Evolutionary conservation across 441 rosid species (phyloP).

Genomic region (Pelargonium myrrhifolium): DNA sequence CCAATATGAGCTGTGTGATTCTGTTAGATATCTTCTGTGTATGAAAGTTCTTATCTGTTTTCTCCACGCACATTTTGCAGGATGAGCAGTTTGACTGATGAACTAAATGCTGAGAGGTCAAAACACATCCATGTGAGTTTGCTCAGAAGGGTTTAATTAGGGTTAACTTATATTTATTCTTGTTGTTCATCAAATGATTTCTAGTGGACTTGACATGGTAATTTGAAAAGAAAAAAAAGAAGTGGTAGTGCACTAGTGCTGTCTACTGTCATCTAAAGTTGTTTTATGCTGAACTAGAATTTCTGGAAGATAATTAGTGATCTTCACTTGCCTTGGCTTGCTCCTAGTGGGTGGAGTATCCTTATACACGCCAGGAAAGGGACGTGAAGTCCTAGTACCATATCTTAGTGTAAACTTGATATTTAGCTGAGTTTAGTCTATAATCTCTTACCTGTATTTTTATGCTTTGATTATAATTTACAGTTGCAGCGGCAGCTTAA

Average conservation of each 20-base stretch:
- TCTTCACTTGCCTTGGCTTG: neutral
- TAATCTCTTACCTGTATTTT: slow-evolving; percentile 1
- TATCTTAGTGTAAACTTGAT: neutral
- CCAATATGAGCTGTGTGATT: slow-evolving; percentile 10
- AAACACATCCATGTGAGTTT: slow-evolving; percentile 63
- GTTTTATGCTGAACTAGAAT: neutral
- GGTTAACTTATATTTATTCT: neutral
- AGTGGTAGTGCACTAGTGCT: too few species aligned
- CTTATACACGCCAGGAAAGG: neutral
- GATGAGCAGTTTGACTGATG: slow-evolving; percentile 63
- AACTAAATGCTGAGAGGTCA: slow-evolving; percentile 62
- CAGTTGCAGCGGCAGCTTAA: slow-evolving; percentile 81
- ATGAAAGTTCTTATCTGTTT: slow-evolving; percentile 5
- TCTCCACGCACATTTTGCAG: slow-evolving; percentile 36
- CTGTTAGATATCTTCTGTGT: neutral
- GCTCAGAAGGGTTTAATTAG: neutral
- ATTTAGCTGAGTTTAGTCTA: neutral
- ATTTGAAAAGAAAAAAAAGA: too few species aligned
- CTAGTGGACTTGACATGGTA: neutral
- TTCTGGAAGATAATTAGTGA: neutral
- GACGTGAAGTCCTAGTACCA: neutral
- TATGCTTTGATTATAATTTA: slow-evolving; percentile 17
- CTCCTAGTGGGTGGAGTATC: neutral
- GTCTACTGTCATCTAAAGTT: neutral
- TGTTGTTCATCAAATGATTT: neutral